A percentile compares a stretch with the other conserved stretches of the same genome.
Conservation (phyloP, 1,284 basidiomycete genomes). For the Thelephora terrestris region DNA sequence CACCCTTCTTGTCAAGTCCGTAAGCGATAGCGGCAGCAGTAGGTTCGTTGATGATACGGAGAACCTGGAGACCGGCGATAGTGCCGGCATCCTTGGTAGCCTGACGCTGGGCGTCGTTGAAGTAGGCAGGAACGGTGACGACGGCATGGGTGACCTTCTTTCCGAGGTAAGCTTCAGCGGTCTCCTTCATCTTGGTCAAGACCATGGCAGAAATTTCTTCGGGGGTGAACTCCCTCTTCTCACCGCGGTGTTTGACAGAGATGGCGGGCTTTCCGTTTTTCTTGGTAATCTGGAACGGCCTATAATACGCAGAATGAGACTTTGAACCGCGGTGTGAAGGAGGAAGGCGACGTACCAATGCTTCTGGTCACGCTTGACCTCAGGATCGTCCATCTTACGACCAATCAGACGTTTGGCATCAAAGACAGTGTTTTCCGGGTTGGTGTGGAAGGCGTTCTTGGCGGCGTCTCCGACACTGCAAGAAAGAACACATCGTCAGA, state of each 20-base stretch:
- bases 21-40: slow-evolving; percentile 98
- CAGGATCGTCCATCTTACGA: slow-evolving; percentile 73
- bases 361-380: slow-evolving; percentile 75
- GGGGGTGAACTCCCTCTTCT: slow-evolving; percentile 77
- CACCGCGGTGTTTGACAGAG: slow-evolving; percentile 78
- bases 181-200: slow-evolving; percentile 98
- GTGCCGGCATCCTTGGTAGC: slow-evolving; percentile 98
- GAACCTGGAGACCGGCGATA: slow-evolving; percentile 91
- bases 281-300: slow-evolving; percentile 74
- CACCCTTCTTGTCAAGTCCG: slow-evolving; percentile 93
- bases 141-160: slow-evolving; percentile 96
- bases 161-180: slow-evolving; percentile 95
- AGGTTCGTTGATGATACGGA: slow-evolving; percentile 99
- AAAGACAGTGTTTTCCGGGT: slow-evolving; percentile 93
- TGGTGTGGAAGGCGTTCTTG: slow-evolving; percentile 73
- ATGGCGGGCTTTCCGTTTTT: slow-evolving; percentile 84
- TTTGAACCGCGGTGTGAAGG: background rate
- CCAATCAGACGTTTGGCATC: slow-evolving; percentile 97
- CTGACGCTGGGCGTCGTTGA: slow-evolving; percentile 98
- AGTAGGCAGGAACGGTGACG: slow-evolving; percentile 97
- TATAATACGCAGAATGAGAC: slow-evolving; percentile 9
- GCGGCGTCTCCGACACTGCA: slow-evolving; percentile 66
- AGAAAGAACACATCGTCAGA: background rate
- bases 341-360: slow-evolving; percentile 47
- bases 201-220: slow-evolving; percentile 95